Base-by-base conservation (phyloP, 306 rosid genomes). In the Morella rubra region DNA sequence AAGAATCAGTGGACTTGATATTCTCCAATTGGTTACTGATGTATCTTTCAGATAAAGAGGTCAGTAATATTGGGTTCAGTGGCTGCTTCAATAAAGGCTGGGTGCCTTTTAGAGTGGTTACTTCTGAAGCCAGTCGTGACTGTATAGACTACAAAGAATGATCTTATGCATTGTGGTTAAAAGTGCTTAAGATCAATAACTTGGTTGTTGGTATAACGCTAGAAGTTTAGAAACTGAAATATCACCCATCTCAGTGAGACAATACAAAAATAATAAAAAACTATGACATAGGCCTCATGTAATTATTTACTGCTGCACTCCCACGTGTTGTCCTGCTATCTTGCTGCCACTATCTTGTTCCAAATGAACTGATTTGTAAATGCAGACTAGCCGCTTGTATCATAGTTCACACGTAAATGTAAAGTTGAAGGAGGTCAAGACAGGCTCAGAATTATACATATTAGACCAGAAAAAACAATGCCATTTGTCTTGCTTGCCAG, bases 11-110 rank as follows among this genome's bases (percentile, higher is more conserved):
- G 71, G 99, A 95, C 76, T 64, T 95, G 68, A 82, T 92, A 53
- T 95, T 95, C 93, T 95, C 99, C 15, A 95, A 95, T 74, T 95
- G 99, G 99, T 78, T 95, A 68, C 99, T 95, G 44, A 95, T 95
- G 99, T 95, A 95, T 84, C 90, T 95, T 72, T 89, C 97, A 59
- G 97, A 95, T 79, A 75, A 19, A 8, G 99, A 95, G 97, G 99
- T 92, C 76, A 87, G 60, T 49, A 42, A 18, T 42, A 16, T 75
- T 71, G 50, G 44, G 45, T 67, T 54, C 76, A 65, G 64, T 72
- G 22, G 7, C 44, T 40, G 15, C 70, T 74, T 77, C 64, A 24
- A 40, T 68, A 66, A 18, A 66, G 15, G 16, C 14, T 42, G 8
- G 70, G 19, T 45, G 70, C 46, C 65, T 4, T 76, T 68, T 44